Evolutionary conservation across 2,329 filamentous ascomycete genomes (phyloP), one percentile per base, ranked within the genome.

Genomic region (Elsinoe necatrix): DNA sequence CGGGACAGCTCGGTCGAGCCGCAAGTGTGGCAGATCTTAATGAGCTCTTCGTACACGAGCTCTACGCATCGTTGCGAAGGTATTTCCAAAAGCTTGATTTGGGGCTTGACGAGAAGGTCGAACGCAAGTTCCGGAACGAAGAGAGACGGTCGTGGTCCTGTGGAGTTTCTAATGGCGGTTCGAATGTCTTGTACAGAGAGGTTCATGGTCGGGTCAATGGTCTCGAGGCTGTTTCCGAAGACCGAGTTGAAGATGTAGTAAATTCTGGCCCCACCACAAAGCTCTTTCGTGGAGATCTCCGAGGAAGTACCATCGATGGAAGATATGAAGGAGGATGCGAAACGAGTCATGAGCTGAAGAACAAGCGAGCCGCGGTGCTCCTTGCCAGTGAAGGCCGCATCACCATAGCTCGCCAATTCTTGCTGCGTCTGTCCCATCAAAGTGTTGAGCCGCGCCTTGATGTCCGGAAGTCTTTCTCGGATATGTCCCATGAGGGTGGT

Each of bases 201-300:
- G 67, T 98, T 98, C 48, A 86, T 89, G 1, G 92, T 98, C 3
- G 93, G 93, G 65, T 98, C 92, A 63, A 98, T 95, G 20, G 90
- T 87, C 70, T 98, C 93, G 52, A 98, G 78, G 18, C 92, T 95
- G 72, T 92, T 96, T 58, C 93, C 93, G 71, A 97, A 98, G 42
- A 97, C 92, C 4, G 91, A 95, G 75, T 97, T 97, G 80, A 96
- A 97, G 64, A 97, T 96, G 74, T 97, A 96, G 75, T 97, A 97
- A 67, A 97, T 96, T 59, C 92, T 83, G 47, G 91, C 91, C 68
- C 91, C 91, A 67, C 91, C 91, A 66, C 91, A 95, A 9, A 97
- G 82, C 73, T 97, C 93, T 73, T 98, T 97, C 35, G 93, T 98
- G 16, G 93, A 97, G 60, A 98, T 98, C 69, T 98, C 92, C 12